Conservation (phyloP, 495 filamentous ascomycete species). For the Zalerion maritima region DNA sequence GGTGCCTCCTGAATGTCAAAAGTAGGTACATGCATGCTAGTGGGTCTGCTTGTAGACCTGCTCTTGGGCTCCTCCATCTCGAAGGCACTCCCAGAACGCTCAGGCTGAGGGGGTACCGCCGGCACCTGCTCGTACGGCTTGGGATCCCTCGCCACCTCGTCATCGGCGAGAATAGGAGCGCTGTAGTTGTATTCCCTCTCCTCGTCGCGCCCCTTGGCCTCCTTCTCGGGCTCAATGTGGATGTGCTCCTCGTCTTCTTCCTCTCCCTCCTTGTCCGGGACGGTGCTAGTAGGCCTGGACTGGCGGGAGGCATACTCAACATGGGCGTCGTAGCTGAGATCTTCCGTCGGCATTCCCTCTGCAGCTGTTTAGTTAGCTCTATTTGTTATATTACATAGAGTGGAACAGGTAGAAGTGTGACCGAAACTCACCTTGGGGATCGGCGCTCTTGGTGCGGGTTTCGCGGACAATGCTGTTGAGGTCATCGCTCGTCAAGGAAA, state of each 20-base stretch:
- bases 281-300: conserved; percentile 34
- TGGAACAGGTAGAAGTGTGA: conserved; percentile 19
- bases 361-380: conserved; percentile 35
- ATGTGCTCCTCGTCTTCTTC: conserved; percentile 37
- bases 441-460: conserved; percentile 48
- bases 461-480: conserved; percentile 79
- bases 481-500: conserved; percentile 80
- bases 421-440: conserved; percentile 38
- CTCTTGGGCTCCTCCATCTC: conserved; percentile 41
- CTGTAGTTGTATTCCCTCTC: conserved; percentile 41
- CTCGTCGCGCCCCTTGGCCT: conserved; percentile 31
- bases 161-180: conserved; percentile 79
- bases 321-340: conserved; percentile 66
- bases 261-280: conserved; percentile 28
- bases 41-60: conserved; percentile 57
- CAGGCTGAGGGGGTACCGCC: conserved; percentile 56
- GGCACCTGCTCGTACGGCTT: conserved; percentile 36
- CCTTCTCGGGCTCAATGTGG: conserved; percentile 33
- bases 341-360: conserved; percentile 55
- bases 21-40: conserved; percentile 42
- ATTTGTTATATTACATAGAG: conserved; percentile 5
- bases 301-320: conserved; percentile 65
- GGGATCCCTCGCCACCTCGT: conserved; percentile 74
- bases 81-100: conserved; percentile 43
- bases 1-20: conserved; percentile 38